Conservation (phyloP, 352 stramenopile genomes). For the Pythium monospermum region DNA sequence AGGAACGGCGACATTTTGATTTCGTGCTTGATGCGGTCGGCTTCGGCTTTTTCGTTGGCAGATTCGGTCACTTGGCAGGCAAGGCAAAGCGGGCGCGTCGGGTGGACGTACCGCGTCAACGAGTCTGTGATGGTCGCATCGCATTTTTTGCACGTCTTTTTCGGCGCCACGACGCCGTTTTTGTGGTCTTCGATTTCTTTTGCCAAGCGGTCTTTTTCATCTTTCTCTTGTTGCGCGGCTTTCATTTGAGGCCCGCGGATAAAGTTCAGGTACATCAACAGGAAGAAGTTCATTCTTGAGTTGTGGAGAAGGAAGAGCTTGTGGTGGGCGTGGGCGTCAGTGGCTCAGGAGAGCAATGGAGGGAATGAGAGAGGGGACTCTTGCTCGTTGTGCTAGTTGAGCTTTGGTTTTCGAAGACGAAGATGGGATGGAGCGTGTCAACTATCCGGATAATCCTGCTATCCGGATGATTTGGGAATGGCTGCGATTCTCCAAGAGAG, state of each 20-base stretch:
- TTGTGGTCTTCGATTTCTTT: constrained; percentile 45
- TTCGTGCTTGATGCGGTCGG: constrained; percentile 22
- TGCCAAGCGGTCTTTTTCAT: constrained; percentile 41
- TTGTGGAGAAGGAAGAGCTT: no score
- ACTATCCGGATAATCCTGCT: neutral
- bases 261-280: constrained; percentile 75
- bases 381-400: no score
- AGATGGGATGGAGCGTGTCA: no score
- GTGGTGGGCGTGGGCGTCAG: no score
- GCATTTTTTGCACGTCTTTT: constrained; percentile 74
- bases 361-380: no score
- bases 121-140: constrained; percentile 43
- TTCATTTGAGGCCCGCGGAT: constrained; percentile 58
- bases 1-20: constrained; percentile 67
- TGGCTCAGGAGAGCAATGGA: no score
- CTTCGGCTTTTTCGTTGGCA: constrained; percentile 14
- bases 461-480: neutral
- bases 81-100: constrained; percentile 30
- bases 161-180: constrained; percentile 35
- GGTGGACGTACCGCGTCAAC: constrained; percentile 21
- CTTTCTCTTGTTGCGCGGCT: constrained; percentile 38
- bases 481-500: neutral
- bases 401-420: no score
- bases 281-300: constrained; percentile 61
- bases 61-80: constrained; percentile 30